phyloP scores from a whole-genome alignment of 345 rosid species.

The Trapa bicornis region DNA sequence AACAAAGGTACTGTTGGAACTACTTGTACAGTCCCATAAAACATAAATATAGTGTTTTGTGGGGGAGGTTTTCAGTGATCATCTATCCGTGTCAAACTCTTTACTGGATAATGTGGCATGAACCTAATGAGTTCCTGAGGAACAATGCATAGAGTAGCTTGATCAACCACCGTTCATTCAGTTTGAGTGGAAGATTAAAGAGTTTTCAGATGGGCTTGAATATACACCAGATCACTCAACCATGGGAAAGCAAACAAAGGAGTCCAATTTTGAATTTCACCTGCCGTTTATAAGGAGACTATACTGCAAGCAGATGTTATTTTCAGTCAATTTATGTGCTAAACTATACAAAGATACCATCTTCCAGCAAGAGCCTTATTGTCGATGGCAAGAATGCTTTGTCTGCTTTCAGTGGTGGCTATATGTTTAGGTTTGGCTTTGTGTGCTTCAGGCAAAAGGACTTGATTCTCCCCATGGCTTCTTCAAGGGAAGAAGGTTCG shows the following conservation, averaged over 20 bases:
- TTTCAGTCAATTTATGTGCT: background rate
- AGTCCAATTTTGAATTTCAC: background rate
- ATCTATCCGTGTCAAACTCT: too few relatives aligned
- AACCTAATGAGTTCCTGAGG: too few relatives aligned
- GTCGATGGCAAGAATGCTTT: background rate
- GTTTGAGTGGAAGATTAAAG: too few relatives aligned
- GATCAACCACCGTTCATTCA: too few relatives aligned
- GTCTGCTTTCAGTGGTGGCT: background rate
- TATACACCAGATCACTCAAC: background rate
- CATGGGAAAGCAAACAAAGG: background rate
- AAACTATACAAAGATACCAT: background rate
- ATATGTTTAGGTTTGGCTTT: conserved; percentile 15
- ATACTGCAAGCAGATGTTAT: background rate
- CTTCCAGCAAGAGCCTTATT: background rate
- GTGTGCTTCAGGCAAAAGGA: conserved; percentile 55
- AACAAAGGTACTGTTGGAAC: too few relatives aligned
- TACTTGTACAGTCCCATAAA: too few relatives aligned
- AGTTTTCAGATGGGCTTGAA: background rate
- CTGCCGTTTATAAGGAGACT: background rate
- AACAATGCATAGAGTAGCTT: too few relatives aligned
- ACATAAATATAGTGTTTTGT: too few relatives aligned
- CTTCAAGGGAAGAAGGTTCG: conserved; percentile 54
- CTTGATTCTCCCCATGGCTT: conserved; percentile 55
- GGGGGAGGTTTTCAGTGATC: too few relatives aligned
- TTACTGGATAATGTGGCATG: too few relatives aligned